Evolutionary conservation across 352 stramenopile genomes (phyloP), one percentile per base, ranked within the genome.

Genomic region (Phytophthora sp.): DNA sequence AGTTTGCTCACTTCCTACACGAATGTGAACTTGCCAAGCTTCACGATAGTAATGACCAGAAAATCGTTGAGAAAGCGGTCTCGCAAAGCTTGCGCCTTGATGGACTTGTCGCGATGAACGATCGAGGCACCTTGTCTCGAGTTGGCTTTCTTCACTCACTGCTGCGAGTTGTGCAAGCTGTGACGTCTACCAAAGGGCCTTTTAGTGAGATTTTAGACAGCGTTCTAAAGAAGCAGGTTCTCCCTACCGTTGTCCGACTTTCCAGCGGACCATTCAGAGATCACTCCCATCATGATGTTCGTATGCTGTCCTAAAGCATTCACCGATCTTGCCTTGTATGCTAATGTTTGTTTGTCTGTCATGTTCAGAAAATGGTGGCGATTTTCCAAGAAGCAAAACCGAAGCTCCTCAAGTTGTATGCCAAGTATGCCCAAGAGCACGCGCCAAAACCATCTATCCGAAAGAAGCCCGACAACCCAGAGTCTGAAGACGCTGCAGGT

Each of bases 1-100:
- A 93, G 41, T 76, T 95, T 32, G 59, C 60, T 18, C 86, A 95
- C 41, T 91, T 95, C 55, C 57, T 84, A n/a, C 82, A 93, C 49
- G 86, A 95, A 69, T 87, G 80, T 26, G 66, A 72, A 13, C 24
- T 95, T 18, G 42, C 34, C 11, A 67, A 59, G 28, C 23, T 85
- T 12, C 56, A 88, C 15, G 69, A 82, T 42, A 28, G 66, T 8
- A 68, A 56, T 15, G 79, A 90, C 39, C 62, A 89, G 44, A 85
- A 85, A 45, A 39, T 70, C 1, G 64, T 84, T 12, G 51, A 56
- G 4, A 71, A 59, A 30, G 57, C 64, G 20, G 10, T 74, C 2
- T 30, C 38, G 2, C 67, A 84, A 43, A 79, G 65, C 15, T 61
- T 79, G 6, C 72, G 62, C 12, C 41, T 76, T 35, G 69, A 85